Base-by-base conservation (phyloP, 176 grass and related monocot species). In the Ensete ventricosum region DNA sequence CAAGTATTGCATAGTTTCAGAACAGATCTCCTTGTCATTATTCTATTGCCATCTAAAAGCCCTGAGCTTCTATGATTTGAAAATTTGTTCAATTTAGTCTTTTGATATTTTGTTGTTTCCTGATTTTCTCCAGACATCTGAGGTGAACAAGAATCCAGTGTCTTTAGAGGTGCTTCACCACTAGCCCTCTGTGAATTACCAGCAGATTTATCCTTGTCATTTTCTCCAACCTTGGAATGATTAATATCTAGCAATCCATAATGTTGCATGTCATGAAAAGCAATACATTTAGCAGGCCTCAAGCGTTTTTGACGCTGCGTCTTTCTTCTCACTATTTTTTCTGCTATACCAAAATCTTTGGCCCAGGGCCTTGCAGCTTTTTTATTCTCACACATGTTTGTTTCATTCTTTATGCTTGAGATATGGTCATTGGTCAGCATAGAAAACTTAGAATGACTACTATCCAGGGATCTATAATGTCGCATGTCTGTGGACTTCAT, bases 351-450 rank as follows among this genome's bases (percentile, higher is more conserved):
- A 73, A 24, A 25, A 20, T 73, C 25, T 55, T 11, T 24, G 53
- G 22, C 4, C 11, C 7, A 54, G 14, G 13, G 1, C 23, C 52
- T 25, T 73, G 17, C 52, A 57, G 13, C 20, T 9, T 55, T 73
- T 14, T 26, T 14, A 34, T 73, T 73, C 14, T 14, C 52, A 26
- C 10, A 29, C 23, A 54, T 55, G 24, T n/a, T 27, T 13, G 52
- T 25, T 17, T 26, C 22, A 78, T 26, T 69, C 68, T 83, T 87
- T 67, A 59, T 50, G 54, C 69, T 17, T 24, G 65, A 80, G 59
- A 43, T 43, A 43, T 43, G 34, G 34, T 6, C 34, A 43, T 43
- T 43, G 34, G 34, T 6, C 34, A 0, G 3, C 34, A 43, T 43
- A 43, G 34, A 6, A 43, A 43, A 43, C 34, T 43, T 43, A 43